A percentile compares a stretch with the other conserved stretches of the same genome.
These are phyloP conservation scores for Pseudopyricularia cyperi DNA, from an alignment of 2,329 filamentous ascomycete species.

Conservation along the genomic window DNA sequence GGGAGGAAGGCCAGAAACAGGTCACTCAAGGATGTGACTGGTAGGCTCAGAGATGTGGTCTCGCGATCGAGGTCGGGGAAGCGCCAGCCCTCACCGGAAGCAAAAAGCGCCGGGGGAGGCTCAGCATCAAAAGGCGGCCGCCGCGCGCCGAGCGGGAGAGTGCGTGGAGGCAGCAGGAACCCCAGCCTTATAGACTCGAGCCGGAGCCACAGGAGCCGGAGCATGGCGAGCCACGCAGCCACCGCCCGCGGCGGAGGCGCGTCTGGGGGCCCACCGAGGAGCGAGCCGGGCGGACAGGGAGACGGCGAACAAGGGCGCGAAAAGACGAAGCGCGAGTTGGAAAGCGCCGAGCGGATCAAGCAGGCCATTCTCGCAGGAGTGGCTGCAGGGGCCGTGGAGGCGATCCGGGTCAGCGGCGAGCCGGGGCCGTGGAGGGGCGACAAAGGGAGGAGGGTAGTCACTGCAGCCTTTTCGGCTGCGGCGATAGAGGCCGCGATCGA, in stretches of 20 bases:
- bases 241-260: not conserved
- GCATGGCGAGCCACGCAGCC: not conserved
- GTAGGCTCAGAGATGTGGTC: not conserved
- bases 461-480: conserved; percentile 9
- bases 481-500: conserved; percentile 8
- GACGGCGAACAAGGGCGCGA: not conserved
- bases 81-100: not conserved
- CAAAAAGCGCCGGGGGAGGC: not conserved
- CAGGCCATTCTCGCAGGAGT: conserved; percentile 16
- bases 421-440: conserved; percentile 7
- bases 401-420: conserved; percentile 7
- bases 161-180: not conserved
- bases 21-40: not conserved
- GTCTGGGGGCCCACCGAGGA: not conserved
- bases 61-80: not conserved
- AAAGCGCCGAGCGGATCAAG: not conserved
- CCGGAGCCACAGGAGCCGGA: not conserved
- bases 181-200: not conserved
- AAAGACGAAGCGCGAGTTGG: not conserved
- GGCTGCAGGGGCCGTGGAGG: conserved; percentile 9
- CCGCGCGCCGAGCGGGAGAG: not conserved
- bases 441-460: conserved; percentile 9
- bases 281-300: not conserved
- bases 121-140: not conserved
- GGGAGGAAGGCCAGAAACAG: not conserved